Evolutionary conservation across 176 grass and related monocot genomes (phyloP), one percentile per base, ranked within the genome.

Genomic region (Paspalum vaginatum): DNA sequence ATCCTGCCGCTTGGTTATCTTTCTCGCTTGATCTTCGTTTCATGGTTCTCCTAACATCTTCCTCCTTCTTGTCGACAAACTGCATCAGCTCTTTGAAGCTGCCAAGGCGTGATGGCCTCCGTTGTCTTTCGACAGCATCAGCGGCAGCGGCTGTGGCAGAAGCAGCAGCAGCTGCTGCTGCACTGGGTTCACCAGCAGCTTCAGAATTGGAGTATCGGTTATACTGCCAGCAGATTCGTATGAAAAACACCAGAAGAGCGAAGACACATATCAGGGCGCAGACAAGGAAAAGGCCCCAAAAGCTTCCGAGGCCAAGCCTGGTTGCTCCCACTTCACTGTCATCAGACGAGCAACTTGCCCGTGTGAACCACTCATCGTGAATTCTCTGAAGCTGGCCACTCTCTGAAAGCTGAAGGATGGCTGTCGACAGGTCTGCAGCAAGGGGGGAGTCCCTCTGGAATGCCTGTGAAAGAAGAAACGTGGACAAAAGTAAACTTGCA

Each of bases 391-490:
- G 95, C 43, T 94, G 92, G 1, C 92, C 95, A 68, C 60, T 94
- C 79, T 98, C 92, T 61, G 95, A 94, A 38, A 98, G 88, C 56
- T 91, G 77, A 45, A 98, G 90, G 84, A 98, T 94, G 27, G 90
- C 81, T 70, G 95, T 94, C 24, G 95, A 98, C 3, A 98, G 69
- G 64, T 98, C 95, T n/a, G 87, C 78, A 70, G 92, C 90, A 67
- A 98, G 88, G 56, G 95, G 90, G 27, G 92, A 94, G 65, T 98
- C 95, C 82, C 88, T 94, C 76, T 90, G 92, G 83, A 98, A 98
- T 70, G 95, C 92, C 95, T 98, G 74, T n/a, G 59, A 72, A 69
- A 45, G 47, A 42, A 65, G 68, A 66, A 81, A 56, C 48, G 40
- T 48, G 11, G 18, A 70, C 22, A 24, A 56, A 25, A 38, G 47